Evolutionary conservation across 495 filamentous ascomycete species (phyloP), one percentile per base, ranked within the genome.

Genomic region (Talaromyces liani): DNA sequence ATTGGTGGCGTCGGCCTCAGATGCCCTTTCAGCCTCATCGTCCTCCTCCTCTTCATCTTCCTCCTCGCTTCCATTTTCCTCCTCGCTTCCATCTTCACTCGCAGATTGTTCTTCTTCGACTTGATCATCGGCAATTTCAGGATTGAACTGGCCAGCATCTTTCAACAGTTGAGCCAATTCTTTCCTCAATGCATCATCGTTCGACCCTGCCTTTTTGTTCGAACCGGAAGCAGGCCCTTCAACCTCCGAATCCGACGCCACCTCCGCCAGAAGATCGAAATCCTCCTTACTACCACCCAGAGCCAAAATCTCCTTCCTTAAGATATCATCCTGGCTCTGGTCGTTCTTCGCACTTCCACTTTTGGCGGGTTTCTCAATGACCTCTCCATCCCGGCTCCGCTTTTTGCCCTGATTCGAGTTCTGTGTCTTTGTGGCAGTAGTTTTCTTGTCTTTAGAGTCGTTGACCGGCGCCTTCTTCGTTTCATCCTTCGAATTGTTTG

Each of bases 211-310:
- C 59, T 72, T 74, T 49, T 72, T 68, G 58, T 69, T 71, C 2
- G 70, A 24, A 27, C 63, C 57, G 39, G 71, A 70, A 57, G 60
- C 51, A 8, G 63, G 65, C 54, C 69, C 75, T 60, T 84, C 83
- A 14, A 80, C 77, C 67, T 90, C 87, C 31, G 82, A 82, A 58
- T 84, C 86, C 1, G 88, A 90, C 58, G 84, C 77, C 14, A 86
- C 67, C 65, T 79, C 83, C 16, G 78, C 84, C 55, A 93, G 75
- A 39, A 92, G 75, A 54, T 88, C 83, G 47, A 88, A 72, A 69
- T 93, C 90, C 27, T 90, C 88, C 70, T 91, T 83, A 29, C 88
- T 88, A 24, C 91, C 91, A 20, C 91, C 91, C 45, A 95, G 80
- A 22, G 86, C 87, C 61, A 85, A 70, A 65, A 95, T 91, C 67